These are phyloP conservation scores for Globisporangium splendens DNA, from an alignment of 352 stramenopile genomes.

Conservation along the genomic window DNA sequence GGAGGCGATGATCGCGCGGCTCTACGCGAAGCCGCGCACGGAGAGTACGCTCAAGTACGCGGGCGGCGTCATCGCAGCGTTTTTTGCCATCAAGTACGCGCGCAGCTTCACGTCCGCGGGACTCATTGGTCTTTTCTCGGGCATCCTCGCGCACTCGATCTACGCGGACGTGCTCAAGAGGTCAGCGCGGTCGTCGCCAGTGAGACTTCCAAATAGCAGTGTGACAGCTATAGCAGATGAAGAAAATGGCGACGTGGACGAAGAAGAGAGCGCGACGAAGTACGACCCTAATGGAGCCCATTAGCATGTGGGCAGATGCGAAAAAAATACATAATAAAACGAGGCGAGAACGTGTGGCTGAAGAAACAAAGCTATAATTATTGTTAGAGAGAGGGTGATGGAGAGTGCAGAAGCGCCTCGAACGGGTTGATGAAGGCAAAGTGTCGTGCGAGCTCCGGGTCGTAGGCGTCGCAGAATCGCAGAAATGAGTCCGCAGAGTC, in stretches of 20 bases:
- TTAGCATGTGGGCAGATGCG: too few relatives aligned
- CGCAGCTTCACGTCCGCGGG: conserved; percentile 58
- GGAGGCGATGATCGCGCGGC: conserved; percentile 19
- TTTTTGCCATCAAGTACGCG: conserved; percentile 58
- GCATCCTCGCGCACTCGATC: conserved; percentile 65
- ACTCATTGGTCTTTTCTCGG: conserved; percentile 53
- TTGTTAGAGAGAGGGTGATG: neutral
- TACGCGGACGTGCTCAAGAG: conserved; percentile 68
- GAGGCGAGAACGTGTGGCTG: neutral
- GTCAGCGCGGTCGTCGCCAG: neutral
- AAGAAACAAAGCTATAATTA: neutral
- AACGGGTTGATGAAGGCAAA: conserved; percentile 47
- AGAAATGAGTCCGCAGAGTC: conserved; percentile 17
- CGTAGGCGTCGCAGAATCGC: conserved; percentile 27
- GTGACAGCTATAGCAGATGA: conserved; percentile 8
- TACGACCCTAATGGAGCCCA: too few relatives aligned
- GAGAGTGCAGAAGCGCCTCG: conserved; percentile 16
- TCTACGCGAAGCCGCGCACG: conserved; percentile 27
- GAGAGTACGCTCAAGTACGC: conserved; percentile 61
- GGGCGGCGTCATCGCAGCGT: conserved; percentile 49
- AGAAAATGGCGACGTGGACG: neutral
- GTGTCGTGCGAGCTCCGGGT: conserved; percentile 20
- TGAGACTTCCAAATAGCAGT: conserved; percentile 7
- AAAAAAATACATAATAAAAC: too few relatives aligned
- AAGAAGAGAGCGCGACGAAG: neutral